Base-by-base conservation (phyloP, 2,329 filamentous ascomycete species). In the Beauveria brongniartii region DNA sequence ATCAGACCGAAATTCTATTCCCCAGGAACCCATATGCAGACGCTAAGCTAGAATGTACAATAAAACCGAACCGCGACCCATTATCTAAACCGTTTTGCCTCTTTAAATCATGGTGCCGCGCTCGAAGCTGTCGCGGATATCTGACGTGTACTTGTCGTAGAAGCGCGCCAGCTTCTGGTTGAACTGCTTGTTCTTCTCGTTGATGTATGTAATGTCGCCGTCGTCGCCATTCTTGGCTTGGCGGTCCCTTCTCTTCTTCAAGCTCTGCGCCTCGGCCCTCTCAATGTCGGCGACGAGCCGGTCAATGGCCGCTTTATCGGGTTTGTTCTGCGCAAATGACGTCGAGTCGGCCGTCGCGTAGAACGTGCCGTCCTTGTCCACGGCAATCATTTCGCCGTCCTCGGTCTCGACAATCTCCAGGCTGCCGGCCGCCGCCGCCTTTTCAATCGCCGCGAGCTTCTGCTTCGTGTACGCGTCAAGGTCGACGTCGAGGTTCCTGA, bases 101-200 rank as follows among this genome's bases (percentile, higher is more conserved):
- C 59, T 76, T 81, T 71, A 97, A 73, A 97, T 94, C 83, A 95
- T 95, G 3, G 94, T 97, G 20, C 94, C 94, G 65, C 94, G 85
- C 82, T 99, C 94, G 73, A 99, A 99, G 74, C 90, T 97, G 71
- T 99, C 94, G 71, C 94, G 82, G 69, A 99, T 97, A 74, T 99
- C 94, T 37, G 90, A 86, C 51, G 94, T 99, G 75, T 99, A 99
- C 80, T 96, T 96, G 78, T 99, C 94, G 77, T 99, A 99, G 78
- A 97, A 99, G 66, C 94, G 82, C 59, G 89, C 82, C 74, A 99
- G 80, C 79, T 99, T 97, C 79, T 96, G 87, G 85, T 99, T 99
- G 80, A 99, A 99, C 81, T 97, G 92, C 82, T 97, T 97, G 82
- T 99, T 99, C 88, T 99, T 97, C 77, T 97, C 92, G 77, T 99